phyloP scores from a whole-genome alignment of 2,329 filamentous ascomycete species.

The Colletotrichum musicola region DNA sequence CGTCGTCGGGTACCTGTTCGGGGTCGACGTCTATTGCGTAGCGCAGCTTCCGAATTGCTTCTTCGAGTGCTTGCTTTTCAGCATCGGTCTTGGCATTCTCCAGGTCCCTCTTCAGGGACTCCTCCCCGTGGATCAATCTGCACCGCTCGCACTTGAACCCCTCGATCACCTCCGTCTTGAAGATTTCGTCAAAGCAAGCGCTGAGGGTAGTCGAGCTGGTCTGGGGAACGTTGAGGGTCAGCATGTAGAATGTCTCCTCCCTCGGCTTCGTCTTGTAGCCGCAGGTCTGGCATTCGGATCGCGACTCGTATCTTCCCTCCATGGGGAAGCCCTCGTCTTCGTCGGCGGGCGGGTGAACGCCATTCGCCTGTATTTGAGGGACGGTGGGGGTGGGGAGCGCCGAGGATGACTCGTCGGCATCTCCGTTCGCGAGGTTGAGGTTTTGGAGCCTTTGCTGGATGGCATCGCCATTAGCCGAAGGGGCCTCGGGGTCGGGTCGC shows the following conservation, averaged over 20 bases:
- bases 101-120: constrained; percentile 72
- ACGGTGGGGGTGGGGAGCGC: constrained; percentile 29
- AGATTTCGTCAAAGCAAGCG: constrained; percentile 90
- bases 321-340: constrained; percentile 79
- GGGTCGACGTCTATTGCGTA: constrained; percentile 83
- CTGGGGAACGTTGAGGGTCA: constrained; percentile 93
- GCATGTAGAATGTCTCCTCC: constrained; percentile 87
- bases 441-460: constrained; percentile 48
- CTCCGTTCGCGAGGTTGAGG: constrained; percentile 41
- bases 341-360: constrained; percentile 29
- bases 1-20: constrained; percentile 78
- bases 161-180: constrained; percentile 96
- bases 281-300: constrained; percentile 92
- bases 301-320: constrained; percentile 92
- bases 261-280: constrained; percentile 89
- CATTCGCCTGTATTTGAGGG: constrained; percentile 36
- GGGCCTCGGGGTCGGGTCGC: constrained; percentile 34
- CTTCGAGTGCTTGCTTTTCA: constrained; percentile 69
- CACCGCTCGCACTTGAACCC: constrained; percentile 97
- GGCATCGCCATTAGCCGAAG: constrained; percentile 41
- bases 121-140: constrained; percentile 82
- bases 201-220: constrained; percentile 84
- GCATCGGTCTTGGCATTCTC: constrained; percentile 64
- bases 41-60: constrained; percentile 64
- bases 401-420: constrained; percentile 33